Percentiles rank a stretch among this genome's conserved stretches.
phyloP scores from a whole-genome alignment of 176 grass and related monocot genomes.

The Triticum urartu region DNA sequence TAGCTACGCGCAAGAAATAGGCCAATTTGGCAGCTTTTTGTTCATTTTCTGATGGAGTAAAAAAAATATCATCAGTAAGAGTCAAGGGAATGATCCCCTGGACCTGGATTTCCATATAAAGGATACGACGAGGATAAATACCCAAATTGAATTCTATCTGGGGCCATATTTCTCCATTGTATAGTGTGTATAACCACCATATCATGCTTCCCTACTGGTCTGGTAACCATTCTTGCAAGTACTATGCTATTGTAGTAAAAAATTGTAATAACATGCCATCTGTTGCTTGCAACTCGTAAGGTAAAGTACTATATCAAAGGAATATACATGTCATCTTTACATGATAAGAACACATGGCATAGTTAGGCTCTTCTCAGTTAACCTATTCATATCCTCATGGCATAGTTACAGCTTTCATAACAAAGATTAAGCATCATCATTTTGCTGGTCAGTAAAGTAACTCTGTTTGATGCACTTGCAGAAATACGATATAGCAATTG shows the following conservation, averaged over 20 bases:
- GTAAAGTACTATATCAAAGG: not conserved
- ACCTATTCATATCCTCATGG: not conserved
- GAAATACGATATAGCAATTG: constrained; percentile 50
- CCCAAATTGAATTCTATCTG: too few species aligned
- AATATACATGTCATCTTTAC: not conserved
- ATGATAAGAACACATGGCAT: not conserved
- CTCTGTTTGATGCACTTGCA: not conserved
- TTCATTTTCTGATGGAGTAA: too few species aligned
- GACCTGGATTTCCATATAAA: too few species aligned
- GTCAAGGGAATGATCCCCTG: too few species aligned
- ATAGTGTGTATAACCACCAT: not conserved
- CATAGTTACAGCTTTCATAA: not conserved
- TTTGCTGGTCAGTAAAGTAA: not conserved
- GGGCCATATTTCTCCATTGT: not conserved
- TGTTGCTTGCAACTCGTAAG: not conserved
- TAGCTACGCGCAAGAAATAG: too few species aligned
- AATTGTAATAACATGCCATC: too few species aligned
- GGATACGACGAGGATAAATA: too few species aligned
- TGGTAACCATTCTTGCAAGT: not conserved
- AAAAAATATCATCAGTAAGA: too few species aligned
- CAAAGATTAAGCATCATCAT: not conserved
- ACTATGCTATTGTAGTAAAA: not conserved
- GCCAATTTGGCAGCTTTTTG: too few species aligned
- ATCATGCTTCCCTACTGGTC: not conserved
- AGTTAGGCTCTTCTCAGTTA: not conserved